Evolutionary conservation across 768 basidiomycete species (phyloP), one percentile per base, ranked within the genome.

Genomic region (Mycena latifolia): DNA sequence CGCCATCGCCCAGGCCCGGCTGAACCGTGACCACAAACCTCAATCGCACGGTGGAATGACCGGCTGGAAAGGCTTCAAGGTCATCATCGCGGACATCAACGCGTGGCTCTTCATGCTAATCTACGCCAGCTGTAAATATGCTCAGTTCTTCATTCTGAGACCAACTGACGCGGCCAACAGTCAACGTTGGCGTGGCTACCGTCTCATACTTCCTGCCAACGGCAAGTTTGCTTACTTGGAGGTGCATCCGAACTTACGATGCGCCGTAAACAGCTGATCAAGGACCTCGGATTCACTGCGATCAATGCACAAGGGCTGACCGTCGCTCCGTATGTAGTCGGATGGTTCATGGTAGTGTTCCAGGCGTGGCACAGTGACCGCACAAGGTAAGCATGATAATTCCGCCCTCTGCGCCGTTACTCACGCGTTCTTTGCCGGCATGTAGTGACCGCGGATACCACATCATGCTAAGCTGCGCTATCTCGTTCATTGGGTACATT

Each of bases 281-380:
- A 82, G 64, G 79, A 76, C 33, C 83, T 89, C 37, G 87, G 87
- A 0, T 88, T 87, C 76, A 82, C 83, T 0, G 81, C 86, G 3
- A 84, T 87, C 61, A 80, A 85, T 58, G 86, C 87, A 2, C 86
- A 89, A 74, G 86, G 87, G 9, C 72, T 89, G 48, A 87, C 86
- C 3, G 86, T 86, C 10, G 86, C 86, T 5, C 87, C 87, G 9
- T 88, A 88, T 61, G 77, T 80, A 22, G 81, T 84, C 28, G 87
- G 86, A 28, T 88, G 86, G 84, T 81, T 86, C 69, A 79, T 86
- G 78, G 85, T 87, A 33, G 67, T 88, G 65, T 75, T 84, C 72
- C 86, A 86, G 66, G 81, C 86, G 12, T 84, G 80, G 80, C 84
- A 88, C 73, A 85, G 84, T 70, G 87, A 88, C 69, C 79, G 77